Base-by-base conservation (phyloP, 495 filamentous ascomycete species). In the Neurospora sp. region DNA sequence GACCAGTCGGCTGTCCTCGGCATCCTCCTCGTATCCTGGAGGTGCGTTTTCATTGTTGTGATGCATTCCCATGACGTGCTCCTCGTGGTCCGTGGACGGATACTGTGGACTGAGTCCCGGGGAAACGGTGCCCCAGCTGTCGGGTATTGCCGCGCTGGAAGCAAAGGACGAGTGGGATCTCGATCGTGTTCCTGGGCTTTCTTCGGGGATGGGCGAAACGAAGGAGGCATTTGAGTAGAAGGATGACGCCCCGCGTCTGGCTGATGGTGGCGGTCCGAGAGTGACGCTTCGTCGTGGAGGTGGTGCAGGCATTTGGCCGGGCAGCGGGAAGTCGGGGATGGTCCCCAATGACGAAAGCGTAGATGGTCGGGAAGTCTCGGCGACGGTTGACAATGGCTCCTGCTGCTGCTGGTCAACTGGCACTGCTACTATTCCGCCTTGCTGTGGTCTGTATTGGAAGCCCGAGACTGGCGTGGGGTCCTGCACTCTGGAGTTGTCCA, bases 201-300 rank as follows among this genome's bases (percentile, higher is more conserved):
- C 94, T 81, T 98, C 95, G 1, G 90, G 92, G 72, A 98, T 97
- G 2, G 95, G 95, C 9, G 95, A 93, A 6, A 97, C 93, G 72
- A 87, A 93, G 2, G 92, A 93, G n/a, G 82, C 78, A 72, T 87
- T 87, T 31, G 93, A 94, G 75, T 93, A 93, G 41, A 90, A 92
- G n/a, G 91, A 89, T 3, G 90, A 89, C 38, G 85, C 90, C 0
- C 91, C 93, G 75, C 91, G 85, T 76, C 92, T 85, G 16, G 91
- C 85, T 46, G 89, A 90, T 23, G 92, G 92, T 10, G 90, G 90
- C 41, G 90, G 90, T 35, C 88, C 89, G 42, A 90, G 83, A 74
- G 84, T 88, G 42, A 86, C 87, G 74, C 85, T 89, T 71, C 88
- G 85, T 74, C 87, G 83, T 27, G 85, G 82, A 39, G 81, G 79